Evolutionary conservation across 768 basidiomycete genomes (phyloP).

Genomic region (Phaffia tasmanica): DNA sequence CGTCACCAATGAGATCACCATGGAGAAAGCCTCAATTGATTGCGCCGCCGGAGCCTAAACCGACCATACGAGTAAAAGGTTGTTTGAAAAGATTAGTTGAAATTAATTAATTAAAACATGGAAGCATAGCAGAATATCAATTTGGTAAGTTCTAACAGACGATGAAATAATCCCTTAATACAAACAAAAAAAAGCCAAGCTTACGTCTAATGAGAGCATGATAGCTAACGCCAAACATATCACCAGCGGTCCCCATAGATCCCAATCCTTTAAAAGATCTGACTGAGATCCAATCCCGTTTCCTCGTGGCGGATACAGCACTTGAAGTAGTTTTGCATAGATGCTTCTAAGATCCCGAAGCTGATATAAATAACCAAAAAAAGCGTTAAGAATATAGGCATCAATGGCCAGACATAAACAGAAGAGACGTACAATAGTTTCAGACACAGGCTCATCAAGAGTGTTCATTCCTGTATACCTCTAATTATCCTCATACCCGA

Average conservation of each 20-base stretch:
- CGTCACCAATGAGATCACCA: slow-evolving; percentile 27
- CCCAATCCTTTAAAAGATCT: slow-evolving; percentile 25
- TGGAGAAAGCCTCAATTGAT: slow-evolving; percentile 24
- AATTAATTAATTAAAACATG: too few relatives aligned
- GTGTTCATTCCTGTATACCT: slow-evolving; percentile 27
- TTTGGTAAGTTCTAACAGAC: too few relatives aligned
- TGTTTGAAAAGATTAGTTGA: too few relatives aligned
- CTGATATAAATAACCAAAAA: neutral
- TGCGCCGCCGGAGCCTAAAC: slow-evolving; percentile 20
- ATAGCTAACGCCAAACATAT: slow-evolving; percentile 24
- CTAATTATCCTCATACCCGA: neutral
- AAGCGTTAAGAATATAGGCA: neutral
- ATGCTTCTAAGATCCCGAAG: slow-evolving; percentile 24
- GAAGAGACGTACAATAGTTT: slow-evolving; percentile 22
- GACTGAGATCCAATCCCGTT: neutral
- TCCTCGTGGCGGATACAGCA: slow-evolving; percentile 19
- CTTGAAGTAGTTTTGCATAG: slow-evolving; percentile 26
- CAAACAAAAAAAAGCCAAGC: neutral
- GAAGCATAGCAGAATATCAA: too few relatives aligned
- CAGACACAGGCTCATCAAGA: slow-evolving; percentile 25
- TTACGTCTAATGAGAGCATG: slow-evolving; percentile 23
- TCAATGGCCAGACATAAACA: neutral
- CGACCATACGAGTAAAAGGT: too few relatives aligned
- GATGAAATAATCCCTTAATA: too few relatives aligned
- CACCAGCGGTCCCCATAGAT: slow-evolving; percentile 27